phyloP scores from a whole-genome alignment of 331 rosid genomes.

The Malus hybrid region DNA sequence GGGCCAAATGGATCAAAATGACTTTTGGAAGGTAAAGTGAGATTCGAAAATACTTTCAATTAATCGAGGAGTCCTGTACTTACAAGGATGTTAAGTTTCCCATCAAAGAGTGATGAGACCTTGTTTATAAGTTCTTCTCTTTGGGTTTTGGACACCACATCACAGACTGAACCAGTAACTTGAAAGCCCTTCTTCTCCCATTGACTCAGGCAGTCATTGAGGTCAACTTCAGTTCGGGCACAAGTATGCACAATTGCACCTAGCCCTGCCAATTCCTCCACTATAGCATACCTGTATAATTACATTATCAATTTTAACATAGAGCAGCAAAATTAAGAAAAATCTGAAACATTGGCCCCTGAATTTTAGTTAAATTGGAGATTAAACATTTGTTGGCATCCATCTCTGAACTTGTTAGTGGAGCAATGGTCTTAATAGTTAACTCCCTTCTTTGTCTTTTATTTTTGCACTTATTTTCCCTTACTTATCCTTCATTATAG shows the following conservation, averaged over 20 bases:
- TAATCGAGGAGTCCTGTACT: background rate
- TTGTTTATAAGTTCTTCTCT: background rate
- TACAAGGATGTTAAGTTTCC: constrained; percentile 52
- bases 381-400: no score
- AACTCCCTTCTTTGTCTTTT: no score
- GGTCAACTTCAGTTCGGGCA: constrained; percentile 29
- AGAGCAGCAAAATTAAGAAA: no score
- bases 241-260: constrained; percentile 44
- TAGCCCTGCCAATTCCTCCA: constrained; percentile 36
- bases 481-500: no score
- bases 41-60: background rate
- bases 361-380: no score
- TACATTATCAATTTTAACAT: background rate
- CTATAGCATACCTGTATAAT: constrained; percentile 25
- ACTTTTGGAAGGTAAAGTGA: no score
- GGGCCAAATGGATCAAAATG: no score
- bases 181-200: constrained; percentile 33
- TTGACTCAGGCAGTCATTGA: constrained; percentile 21
- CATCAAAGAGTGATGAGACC: constrained; percentile 22
- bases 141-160: constrained; percentile 14
- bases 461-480: no score
- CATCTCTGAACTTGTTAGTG: no score
- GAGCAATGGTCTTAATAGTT: no score
- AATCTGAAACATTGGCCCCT: no score
- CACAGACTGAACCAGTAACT: constrained; percentile 47